These are phyloP conservation scores for Aspergillus felis DNA, from an alignment of 2,329 filamentous ascomycete species.

Conservation along the genomic window DNA sequence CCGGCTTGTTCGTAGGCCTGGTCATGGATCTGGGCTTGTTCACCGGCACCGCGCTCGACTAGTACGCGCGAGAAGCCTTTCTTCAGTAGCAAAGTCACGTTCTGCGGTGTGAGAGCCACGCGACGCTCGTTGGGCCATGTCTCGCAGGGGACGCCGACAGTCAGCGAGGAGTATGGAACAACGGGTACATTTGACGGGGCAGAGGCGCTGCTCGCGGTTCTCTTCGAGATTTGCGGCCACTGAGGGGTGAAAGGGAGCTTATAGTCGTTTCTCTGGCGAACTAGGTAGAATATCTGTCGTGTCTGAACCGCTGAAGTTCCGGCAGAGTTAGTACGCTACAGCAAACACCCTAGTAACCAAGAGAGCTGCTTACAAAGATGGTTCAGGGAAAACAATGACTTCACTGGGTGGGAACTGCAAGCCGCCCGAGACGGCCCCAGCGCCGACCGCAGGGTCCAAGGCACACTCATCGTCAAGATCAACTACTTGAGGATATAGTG, in stretches of 20 bases:
- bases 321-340: conserved; percentile 1
- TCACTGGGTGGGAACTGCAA: conserved; percentile 19
- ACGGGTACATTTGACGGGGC: conserved; percentile 20
- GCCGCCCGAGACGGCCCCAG: conserved; percentile 24
- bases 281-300: conserved; percentile 9
- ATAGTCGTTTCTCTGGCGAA: conserved; percentile 6
- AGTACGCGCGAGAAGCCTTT: conserved; percentile 77
- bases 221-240: conserved; percentile 15
- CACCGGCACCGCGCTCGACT: conserved; percentile 76
- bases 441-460: conserved; percentile 23
- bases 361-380: conserved; percentile 19
- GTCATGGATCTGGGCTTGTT: conserved; percentile 71
- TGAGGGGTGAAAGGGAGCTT: conserved; percentile 3
- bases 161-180: conserved; percentile 65
- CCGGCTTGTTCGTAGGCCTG: conserved; percentile 73
- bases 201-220: conserved; percentile 20
- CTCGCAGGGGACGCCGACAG: conserved; percentile 75
- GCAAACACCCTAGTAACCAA: background rate
- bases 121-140: conserved; percentile 74
- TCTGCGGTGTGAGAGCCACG: conserved; percentile 79
- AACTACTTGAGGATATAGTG: background rate
- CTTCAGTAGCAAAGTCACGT: conserved; percentile 75
- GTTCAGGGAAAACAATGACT: conserved; percentile 13
- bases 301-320: conserved; percentile 13
- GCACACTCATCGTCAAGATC: conserved; percentile 21